Conservation (phyloP, 1,139 yeast species). For the Candida albicans region DNA sequence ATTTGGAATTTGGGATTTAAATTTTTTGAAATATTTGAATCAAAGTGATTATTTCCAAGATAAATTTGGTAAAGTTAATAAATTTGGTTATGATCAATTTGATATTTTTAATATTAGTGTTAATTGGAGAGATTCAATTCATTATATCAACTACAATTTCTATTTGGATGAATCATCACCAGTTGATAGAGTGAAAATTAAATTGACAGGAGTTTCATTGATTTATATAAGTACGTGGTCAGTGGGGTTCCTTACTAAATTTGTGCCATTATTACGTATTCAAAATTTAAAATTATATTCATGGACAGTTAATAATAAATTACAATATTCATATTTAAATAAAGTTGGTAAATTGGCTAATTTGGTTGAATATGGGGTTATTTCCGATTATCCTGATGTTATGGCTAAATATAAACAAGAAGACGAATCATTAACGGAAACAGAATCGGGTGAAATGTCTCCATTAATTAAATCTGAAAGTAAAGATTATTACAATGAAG, state of each 20-base stretch:
- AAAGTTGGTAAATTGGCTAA: conserved; percentile 26
- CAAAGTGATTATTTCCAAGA: conserved; percentile 40
- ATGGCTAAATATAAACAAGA: conserved; percentile 26
- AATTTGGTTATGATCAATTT: conserved; percentile 26
- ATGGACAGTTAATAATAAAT: conserved; percentile 76
- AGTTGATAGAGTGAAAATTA: conserved; percentile 26
- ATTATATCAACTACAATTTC: conserved; percentile 37
- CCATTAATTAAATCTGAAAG: conserved; percentile 6
- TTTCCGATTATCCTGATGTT: conserved; percentile 59
- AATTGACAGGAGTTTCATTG: conserved; percentile 40
- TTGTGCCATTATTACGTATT: conserved; percentile 37
- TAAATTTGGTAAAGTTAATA: conserved; percentile 14
- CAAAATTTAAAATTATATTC: conserved; percentile 58
- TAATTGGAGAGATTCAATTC: conserved; percentile 36
- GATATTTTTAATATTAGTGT: conserved; percentile 40
- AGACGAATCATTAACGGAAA: conserved; percentile 6
- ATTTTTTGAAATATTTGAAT: conserved; percentile 56
- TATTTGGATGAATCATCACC: conserved; percentile 30
- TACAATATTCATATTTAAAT: conserved; percentile 47
- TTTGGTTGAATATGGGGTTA: conserved; percentile 49
- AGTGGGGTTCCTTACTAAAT: conserved; percentile 32
- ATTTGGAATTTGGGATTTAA: conserved; percentile 80
- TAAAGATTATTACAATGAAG: conserved; percentile 12
- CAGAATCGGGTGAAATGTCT: conserved; percentile 4
- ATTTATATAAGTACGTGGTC: conserved; percentile 45